Evolutionary conservation across 2,329 filamentous ascomycete species (phyloP).

Genomic region (Phialophora tarda): DNA sequence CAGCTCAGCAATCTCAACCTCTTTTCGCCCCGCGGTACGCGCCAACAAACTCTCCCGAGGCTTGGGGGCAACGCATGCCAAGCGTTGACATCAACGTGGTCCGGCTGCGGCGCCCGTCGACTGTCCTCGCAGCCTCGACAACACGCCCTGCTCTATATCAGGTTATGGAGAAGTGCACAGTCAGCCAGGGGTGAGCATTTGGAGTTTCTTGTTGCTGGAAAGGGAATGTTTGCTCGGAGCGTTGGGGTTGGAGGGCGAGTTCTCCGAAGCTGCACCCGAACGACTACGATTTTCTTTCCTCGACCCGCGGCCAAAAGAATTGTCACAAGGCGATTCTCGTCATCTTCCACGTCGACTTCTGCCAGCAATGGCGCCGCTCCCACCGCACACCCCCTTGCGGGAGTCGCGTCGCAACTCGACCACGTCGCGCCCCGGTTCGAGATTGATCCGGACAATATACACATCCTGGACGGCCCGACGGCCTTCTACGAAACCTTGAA

Average conservation of each 20-base stretch:
- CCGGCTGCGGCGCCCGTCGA: neutral
- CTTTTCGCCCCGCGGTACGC: constrained; percentile 2
- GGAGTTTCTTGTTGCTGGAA: neutral
- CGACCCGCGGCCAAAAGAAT: constrained; percentile 18
- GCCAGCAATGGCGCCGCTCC: constrained; percentile 28
- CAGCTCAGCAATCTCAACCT: constrained; percentile 22
- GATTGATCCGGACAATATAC: constrained; percentile 78
- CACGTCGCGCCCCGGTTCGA: constrained; percentile 89
- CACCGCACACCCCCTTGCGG: constrained; percentile 61
- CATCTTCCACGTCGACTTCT: constrained; percentile 28
- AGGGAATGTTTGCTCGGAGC: constrained; percentile 37
- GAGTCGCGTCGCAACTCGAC: constrained; percentile 77
- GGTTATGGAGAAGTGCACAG: constrained; percentile 14
- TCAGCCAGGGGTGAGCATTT: neutral
- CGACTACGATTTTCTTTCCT: constrained; percentile 14
- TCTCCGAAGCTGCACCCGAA: constrained; percentile 35
- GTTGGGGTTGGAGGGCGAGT: constrained; percentile 28
- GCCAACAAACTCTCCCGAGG: neutral
- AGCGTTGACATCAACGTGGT: constrained; percentile 10
- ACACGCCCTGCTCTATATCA: neutral
- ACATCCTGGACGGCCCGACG: constrained; percentile 77
- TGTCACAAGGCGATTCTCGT: constrained; percentile 30
- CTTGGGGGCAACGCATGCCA: constrained; percentile 1
- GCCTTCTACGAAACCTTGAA: constrained; percentile 93
- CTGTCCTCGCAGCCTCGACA: neutral